phyloP scores from a whole-genome alignment of 306 rosid genomes.

The Rosa rugosa region DNA sequence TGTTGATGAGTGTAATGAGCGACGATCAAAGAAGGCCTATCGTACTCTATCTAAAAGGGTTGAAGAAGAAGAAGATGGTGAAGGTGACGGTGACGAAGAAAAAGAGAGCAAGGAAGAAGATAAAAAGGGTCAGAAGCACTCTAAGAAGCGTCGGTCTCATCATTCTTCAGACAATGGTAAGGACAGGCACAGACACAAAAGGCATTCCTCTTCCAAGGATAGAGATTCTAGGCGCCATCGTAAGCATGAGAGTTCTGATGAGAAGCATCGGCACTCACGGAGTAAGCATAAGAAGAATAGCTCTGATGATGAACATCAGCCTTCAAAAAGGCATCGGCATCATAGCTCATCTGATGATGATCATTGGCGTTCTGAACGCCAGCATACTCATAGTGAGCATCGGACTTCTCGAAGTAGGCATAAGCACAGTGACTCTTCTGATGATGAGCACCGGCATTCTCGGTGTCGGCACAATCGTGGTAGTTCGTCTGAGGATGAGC shows the following conservation, averaged over 20 bases:
- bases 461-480: conserved; percentile 26
- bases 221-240: conserved; percentile 20
- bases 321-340: conserved; percentile 21
- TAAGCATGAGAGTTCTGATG: conserved; percentile 42
- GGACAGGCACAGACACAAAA: conserved; percentile 57
- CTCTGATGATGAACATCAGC: conserved; percentile 36
- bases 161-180: conserved; percentile 45
- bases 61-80: conserved; percentile 31
- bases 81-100: conserved; percentile 17
- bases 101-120: conserved; percentile 35
- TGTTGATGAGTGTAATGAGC: conserved; percentile 41
- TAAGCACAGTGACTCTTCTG: conserved; percentile 42
- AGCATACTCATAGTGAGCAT: conserved; percentile 35
- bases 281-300: conserved; percentile 30
- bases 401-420: conserved; percentile 16
- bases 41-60: conserved; percentile 54
- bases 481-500: conserved; percentile 32
- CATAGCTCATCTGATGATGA: conserved; percentile 37
- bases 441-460: conserved; percentile 34
- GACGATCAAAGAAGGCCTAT: conserved; percentile 56
- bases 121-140: conserved; percentile 42
- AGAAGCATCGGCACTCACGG: conserved; percentile 35
- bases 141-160: conserved; percentile 56
- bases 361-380: conserved; percentile 29
- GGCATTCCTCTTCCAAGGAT: conserved; percentile 55